Base-by-base conservation (phyloP, 2,329 filamentous ascomycete species). In the Penicillium frequentans region DNA sequence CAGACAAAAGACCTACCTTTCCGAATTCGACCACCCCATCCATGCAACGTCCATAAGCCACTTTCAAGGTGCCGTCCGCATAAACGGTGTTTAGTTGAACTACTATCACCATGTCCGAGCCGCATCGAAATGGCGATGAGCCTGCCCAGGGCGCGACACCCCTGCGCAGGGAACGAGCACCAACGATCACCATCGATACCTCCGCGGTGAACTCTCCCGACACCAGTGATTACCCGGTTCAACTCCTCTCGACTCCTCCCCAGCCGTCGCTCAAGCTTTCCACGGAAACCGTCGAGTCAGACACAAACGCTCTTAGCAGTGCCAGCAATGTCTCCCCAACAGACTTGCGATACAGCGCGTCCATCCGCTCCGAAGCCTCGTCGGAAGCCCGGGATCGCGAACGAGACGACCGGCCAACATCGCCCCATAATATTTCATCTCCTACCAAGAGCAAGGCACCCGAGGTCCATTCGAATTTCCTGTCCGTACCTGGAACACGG, bases 341-440 rank as follows among this genome's bases (percentile, higher is more conserved):
- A 1, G 84, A 87, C 63, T 70, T 82, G 46, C 80, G 81, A 55
- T 78, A 75, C n/a, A 68, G 72, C 5, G 71, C 79, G 4, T 85
- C 87, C 58, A 72, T 84, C 43, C 80, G 81, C 60, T 77, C 78
- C 19, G 78, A 81, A 51, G 78, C 74, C 50, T 86, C 84, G 14
- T 86, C 86, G 55, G 86, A 88, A 39, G 84, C 79, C 62, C 78
- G 79, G 60, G 69, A 74, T 24, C 68, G 65, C 55, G 84, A 66
- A 54, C 68, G 66, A 56, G 84, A 66, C 45, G 86, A 84, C 65
- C 77, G 85, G 64, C 86, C 86, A 11, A 86, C 82, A 2, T 89
- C 86, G 42, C 85, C 86, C 6, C 86, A 89, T 70, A 88, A 89
- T 73, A 75, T 89, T 42, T 88, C 85, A 0, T 88, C 86, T 11